Evolutionary conservation across 140 eudicot species (phyloP), one percentile per base, ranked within the genome.

Genomic region (Oenanthe javanica): DNA sequence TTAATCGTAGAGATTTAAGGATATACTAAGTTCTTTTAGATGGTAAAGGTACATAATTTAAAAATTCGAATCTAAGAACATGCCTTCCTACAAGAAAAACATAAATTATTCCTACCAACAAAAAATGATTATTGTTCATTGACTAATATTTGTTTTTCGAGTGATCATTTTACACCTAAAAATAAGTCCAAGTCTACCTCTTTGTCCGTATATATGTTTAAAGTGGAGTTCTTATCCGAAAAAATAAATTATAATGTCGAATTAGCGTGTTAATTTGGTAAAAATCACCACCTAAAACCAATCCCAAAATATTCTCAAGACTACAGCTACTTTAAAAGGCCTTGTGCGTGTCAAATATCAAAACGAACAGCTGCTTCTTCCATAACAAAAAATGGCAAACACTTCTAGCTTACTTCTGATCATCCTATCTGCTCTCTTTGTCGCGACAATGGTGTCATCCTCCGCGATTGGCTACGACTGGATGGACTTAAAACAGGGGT

Each of bases 401-500:
- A 72, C 87, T 36, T 42, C 86, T 75, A 67, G 73, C 47, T 77
- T 85, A 50, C 83, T 76, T n/a, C 67, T 88, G 15, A 75, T 82
- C 12, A 75, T 86, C 80, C 42, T 88, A 79, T 75, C 77, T 84
- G 1, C 85, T n/a, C 23, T 79, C 2, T 51, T 83, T 16, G 79
- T 83, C 11, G 42, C 83, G 13, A 75, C 85, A 72, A 5, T 36
- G 46, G 19, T 74, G 66, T 82, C 85, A 4, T 76, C 88, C 13
- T 79, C 84, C 13, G 36, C 77, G 9, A 77, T 86, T 52, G 89
- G 84, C 49, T 86, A 86, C 59, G 36, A 19, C 59, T 90, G 95
- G 95, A 81, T 87, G 69, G 77, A 85, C 50, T 77, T 81, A 9
- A 82, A 80, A 31, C 82, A 75, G 31, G 85, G 82, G 14, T 93